Percentiles rank a stretch among this genome's conserved stretches.
These are phyloP conservation scores for Kentomonas sorsogonicus DNA, from an alignment of 208 protist genomes.

Conservation along the genomic window DNA sequence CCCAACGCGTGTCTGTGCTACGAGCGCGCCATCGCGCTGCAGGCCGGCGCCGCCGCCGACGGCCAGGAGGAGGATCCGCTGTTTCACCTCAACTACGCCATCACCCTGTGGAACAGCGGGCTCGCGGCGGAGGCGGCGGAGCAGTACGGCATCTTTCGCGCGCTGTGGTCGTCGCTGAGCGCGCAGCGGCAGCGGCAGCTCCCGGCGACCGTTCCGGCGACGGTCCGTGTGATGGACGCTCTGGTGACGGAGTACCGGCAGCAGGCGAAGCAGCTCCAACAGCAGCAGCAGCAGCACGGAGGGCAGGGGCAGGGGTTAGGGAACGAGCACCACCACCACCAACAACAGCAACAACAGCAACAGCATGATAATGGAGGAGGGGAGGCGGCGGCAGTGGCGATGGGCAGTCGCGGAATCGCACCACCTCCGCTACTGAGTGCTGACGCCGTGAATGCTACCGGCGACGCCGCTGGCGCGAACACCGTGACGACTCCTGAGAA, in stretches of 20 bases:
- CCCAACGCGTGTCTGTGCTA: slow-evolving; percentile 93
- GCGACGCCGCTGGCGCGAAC: too few relatives aligned
- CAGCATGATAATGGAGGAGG: too few relatives aligned
- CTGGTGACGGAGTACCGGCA: neutral
- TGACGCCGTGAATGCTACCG: too few relatives aligned
- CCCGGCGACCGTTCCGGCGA: too few relatives aligned
- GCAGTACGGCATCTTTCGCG: slow-evolving; percentile 49
- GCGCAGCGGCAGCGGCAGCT: neutral
- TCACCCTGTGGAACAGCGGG: slow-evolving; percentile 77
- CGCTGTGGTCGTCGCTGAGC: slow-evolving; percentile 23
- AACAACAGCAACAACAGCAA: too few relatives aligned
- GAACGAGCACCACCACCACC: too few relatives aligned
- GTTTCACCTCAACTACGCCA: slow-evolving; percentile 89
- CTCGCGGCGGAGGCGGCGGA: slow-evolving; percentile 24
- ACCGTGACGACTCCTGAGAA: too few relatives aligned
- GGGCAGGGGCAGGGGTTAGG: neutral
- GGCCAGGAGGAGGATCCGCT: slow-evolving; percentile 81
- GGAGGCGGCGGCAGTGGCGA: neutral
- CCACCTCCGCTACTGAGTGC: too few relatives aligned
- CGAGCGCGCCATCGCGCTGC: slow-evolving; percentile 82
- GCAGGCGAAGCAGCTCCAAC: neutral
- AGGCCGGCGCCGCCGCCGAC: too few relatives aligned
- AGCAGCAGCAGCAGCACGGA: neutral
- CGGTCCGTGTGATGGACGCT: neutral
- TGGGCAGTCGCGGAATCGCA: too few relatives aligned